phyloP scores from a whole-genome alignment of 257 asterid species.

The Cordia subcordata region DNA sequence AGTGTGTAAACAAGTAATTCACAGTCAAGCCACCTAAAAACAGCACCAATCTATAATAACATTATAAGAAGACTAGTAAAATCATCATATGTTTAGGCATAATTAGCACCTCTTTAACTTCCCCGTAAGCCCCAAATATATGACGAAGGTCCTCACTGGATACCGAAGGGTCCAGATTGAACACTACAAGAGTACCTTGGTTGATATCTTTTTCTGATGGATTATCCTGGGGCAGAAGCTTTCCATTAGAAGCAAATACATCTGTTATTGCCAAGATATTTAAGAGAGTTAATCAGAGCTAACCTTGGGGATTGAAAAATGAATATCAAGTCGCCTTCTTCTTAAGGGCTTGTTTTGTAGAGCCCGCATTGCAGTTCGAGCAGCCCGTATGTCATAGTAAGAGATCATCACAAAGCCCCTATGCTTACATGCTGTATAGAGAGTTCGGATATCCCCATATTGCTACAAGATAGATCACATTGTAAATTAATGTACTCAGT shows the following conservation, averaged over 20 bases:
- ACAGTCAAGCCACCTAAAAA: neutral
- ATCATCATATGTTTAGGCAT: too few species aligned
- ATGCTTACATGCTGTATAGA: constrained; percentile 94
- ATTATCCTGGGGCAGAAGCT: constrained; percentile 55
- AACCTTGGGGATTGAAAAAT: constrained; percentile 97
- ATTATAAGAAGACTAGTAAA: too few species aligned
- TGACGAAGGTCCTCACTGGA: constrained; percentile 88
- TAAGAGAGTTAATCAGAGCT: neutral
- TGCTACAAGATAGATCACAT: constrained; percentile 42
- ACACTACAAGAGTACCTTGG: constrained; percentile 95
- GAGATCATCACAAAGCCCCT: constrained; percentile 99
- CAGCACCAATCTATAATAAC: too few species aligned
- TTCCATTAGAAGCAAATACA: neutral
- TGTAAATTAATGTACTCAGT: neutral
- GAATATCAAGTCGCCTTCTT: constrained; percentile 90
- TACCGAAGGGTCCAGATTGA: constrained; percentile 93
- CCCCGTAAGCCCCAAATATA: constrained; percentile 94
- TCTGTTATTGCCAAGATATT: neutral
- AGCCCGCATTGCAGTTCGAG: constrained; percentile 85
- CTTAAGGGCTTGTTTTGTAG: constrained; percentile 88
- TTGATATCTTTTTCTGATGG: constrained; percentile 94
- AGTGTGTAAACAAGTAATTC: constrained; percentile 18
- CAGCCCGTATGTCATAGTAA: constrained; percentile 96
- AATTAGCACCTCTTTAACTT: constrained; percentile 86
- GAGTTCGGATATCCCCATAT: constrained; percentile 94